Base-by-base conservation (phyloP, 1,284 basidiomycete species). In the Papiliotrema laurentii region DNA sequence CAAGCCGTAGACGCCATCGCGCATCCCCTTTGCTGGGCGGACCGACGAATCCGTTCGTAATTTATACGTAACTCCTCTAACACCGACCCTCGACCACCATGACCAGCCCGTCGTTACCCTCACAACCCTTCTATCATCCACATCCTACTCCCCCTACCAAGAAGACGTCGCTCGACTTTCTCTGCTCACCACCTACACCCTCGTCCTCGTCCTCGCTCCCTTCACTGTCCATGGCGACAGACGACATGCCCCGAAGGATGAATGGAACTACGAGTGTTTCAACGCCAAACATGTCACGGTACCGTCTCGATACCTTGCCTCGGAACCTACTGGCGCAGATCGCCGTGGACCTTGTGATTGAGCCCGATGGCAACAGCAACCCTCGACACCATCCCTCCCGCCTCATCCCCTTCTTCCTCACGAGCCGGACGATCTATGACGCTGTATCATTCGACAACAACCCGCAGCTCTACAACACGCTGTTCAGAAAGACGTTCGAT, bases 401-500 rank as follows among this genome's bases (percentile, higher is more conserved):
- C 5, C 53, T 75, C 33, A 40, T 68, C 19, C 62, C 69, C 2
- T 53, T 75, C 22, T 51, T 68, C 34, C 47, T 59, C 34, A 59
- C 65, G n/a, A 66, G 51, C 31, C 57, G 55, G 13, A 35, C 55
- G 5, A 59, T 74, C 37, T 54, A 76, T 59, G 43, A 54, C 16
- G 53, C 61, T 3, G 57, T 76, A 24, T 62, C 61, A 2, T 69
- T 75, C 40, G 56, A 62, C 35, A 56, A 57, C 47, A 76, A 76
- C 50, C 70, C 72, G 0, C 56, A 66, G n/a, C 65, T 77, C 14
- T 76, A 75, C 52, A 63, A 71, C 44, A 49, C 59, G 25, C 57
- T 77, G 16, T 75, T 74, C 59, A 52, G 64, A 24, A 61, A 58
- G 24, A 72, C 73, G 6, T 76, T 75, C 50, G 74, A 77, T 51